phyloP scores from a whole-genome alignment of 1,284 basidiomycete species.

The Ustilago curta region DNA sequence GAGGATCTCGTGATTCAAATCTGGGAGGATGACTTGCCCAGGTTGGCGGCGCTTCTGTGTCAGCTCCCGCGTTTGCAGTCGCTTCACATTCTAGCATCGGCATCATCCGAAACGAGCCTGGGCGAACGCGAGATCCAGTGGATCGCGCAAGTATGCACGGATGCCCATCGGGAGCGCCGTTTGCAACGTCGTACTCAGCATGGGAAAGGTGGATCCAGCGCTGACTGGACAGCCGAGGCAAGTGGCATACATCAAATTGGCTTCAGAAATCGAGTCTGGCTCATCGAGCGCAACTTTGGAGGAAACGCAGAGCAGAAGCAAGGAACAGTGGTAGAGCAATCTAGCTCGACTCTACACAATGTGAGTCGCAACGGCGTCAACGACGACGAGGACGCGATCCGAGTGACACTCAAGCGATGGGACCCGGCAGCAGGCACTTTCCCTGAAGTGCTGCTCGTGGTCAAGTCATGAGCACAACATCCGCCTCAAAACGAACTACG shows the following conservation, averaged over 20 bases:
- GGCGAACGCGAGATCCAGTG: constrained; percentile 41
- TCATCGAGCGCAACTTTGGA: constrained; percentile 45
- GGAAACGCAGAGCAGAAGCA: background rate
- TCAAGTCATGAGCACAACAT: constrained; percentile 34
- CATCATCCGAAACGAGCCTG: constrained; percentile 44
- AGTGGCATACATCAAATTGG: constrained; percentile 59
- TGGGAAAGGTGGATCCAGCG: background rate
- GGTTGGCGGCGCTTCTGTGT: constrained; percentile 35
- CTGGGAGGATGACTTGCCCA: constrained; percentile 57
- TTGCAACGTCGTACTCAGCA: constrained; percentile 15
- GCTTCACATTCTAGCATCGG: constrained; percentile 58
- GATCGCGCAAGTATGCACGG: constrained; percentile 46
- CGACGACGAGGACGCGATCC: constrained; percentile 25
- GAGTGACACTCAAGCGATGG: constrained; percentile 48
- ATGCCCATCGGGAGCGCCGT: constrained; percentile 42
- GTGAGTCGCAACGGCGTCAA: constrained; percentile 27
- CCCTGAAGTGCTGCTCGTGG: constrained; percentile 61
- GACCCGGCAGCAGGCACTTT: constrained; percentile 58
- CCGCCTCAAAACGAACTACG: background rate
- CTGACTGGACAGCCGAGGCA: constrained; percentile 10
- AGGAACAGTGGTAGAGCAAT: background rate
- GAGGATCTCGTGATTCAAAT: constrained; percentile 64
- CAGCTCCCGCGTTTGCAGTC: constrained; percentile 44
- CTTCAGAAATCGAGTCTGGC: constrained; percentile 65
- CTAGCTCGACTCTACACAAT: constrained; percentile 12